phyloP scores from a whole-genome alignment of 768 basidiomycete species.

The Hebeloma cylindrosporum region DNA sequence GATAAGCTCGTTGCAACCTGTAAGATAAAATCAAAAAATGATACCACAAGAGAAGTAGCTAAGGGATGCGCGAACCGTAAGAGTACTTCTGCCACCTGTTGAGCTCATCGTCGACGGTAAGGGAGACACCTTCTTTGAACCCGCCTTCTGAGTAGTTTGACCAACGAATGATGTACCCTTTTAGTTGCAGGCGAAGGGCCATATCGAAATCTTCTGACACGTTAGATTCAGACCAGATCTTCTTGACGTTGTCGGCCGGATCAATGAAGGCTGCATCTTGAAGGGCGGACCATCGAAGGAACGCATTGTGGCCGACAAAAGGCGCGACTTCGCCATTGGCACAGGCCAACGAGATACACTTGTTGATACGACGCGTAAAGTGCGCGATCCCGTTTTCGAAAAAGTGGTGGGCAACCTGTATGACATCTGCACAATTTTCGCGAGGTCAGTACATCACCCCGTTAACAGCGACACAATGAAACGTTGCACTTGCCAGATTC shows the following conservation, averaged over 20 bases:
- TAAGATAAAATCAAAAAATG: slow-evolving; percentile 1
- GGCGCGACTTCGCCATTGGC: slow-evolving; percentile 83
- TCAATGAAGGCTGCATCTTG: slow-evolving; percentile 84
- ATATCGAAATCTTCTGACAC: slow-evolving; percentile 86
- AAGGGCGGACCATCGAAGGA: slow-evolving; percentile 85
- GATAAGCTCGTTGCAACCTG: slow-evolving; percentile 74
- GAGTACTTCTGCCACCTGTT: slow-evolving; percentile 92
- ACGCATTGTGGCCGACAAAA: slow-evolving; percentile 87
- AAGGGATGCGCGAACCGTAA: slow-evolving; percentile 55
- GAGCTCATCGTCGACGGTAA: slow-evolving; percentile 88
- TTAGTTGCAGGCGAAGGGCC: slow-evolving; percentile 63
- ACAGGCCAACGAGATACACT: slow-evolving; percentile 74
- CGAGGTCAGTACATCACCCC: slow-evolving; percentile 6
- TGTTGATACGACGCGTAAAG: slow-evolving; percentile 87
- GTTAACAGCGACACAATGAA: neutral
- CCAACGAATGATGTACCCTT: slow-evolving; percentile 81
- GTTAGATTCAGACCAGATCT: slow-evolving; percentile 83
- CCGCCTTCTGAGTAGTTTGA: slow-evolving; percentile 82
- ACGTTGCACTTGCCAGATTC: slow-evolving; percentile 59
- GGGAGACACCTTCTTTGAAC: slow-evolving; percentile 89
- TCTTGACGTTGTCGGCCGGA: slow-evolving; percentile 57
- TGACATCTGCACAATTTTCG: slow-evolving; percentile 56
- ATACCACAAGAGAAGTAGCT: neutral
- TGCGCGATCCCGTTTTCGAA: slow-evolving; percentile 90
- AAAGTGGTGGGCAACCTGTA: slow-evolving; percentile 88